Evolutionary conservation across 768 basidiomycete species (phyloP).

Genomic region (Suillus alpinus): DNA sequence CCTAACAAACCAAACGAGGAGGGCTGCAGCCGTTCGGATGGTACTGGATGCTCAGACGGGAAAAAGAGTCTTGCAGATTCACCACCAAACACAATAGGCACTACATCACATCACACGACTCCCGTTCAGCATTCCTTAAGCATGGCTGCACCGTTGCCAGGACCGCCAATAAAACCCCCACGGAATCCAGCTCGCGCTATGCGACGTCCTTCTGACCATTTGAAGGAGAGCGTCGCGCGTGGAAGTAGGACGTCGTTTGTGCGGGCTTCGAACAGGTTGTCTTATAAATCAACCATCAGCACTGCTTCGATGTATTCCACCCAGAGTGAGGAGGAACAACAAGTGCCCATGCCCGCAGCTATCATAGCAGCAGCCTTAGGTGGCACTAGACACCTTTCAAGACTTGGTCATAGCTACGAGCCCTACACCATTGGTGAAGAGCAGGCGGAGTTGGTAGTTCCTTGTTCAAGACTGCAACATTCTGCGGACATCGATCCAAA

Average conservation of each 20-base stretch:
- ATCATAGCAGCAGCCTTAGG: conserved; percentile 39
- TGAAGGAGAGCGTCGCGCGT: not conserved
- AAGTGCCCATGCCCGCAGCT: conserved; percentile 28
- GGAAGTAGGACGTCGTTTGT: not conserved
- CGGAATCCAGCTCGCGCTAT: not conserved
- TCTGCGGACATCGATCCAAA: not conserved
- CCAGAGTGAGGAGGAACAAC: conserved; percentile 36
- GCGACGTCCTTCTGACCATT: not conserved
- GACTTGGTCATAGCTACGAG: conserved; percentile 12
- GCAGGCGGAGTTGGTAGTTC: not conserved
- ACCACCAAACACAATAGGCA: not conserved
- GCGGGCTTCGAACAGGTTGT: not conserved
- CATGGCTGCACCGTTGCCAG: not conserved
- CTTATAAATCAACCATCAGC: conserved; percentile 29
- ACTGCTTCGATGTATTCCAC: conserved; percentile 36
- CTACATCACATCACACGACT: not conserved
- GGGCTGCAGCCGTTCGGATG: not conserved
- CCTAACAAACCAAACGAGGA: not conserved
- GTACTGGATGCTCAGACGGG: not conserved
- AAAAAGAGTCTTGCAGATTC: not conserved
- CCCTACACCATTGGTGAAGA: conserved; percentile 14
- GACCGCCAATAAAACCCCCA: not conserved
- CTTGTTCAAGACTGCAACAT: not conserved
- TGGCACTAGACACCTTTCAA: conserved; percentile 17
- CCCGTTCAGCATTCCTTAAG: not conserved